Evolutionary conservation across 108 stramenopile genomes (phyloP).

Genomic region (Chaetoceros muelleri): DNA sequence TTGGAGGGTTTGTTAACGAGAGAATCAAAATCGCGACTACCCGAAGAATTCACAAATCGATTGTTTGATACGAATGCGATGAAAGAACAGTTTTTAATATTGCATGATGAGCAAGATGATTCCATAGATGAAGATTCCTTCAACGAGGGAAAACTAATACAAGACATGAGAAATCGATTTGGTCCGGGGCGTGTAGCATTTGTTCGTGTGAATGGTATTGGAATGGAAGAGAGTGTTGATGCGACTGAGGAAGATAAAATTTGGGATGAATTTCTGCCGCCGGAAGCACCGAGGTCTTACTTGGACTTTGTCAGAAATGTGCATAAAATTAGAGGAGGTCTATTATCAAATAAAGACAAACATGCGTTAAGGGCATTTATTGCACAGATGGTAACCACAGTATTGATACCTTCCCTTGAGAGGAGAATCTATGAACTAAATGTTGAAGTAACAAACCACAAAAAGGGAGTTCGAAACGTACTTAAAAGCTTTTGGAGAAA

Average conservation of each 20-base stretch:
- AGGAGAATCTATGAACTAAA: slow-evolving; percentile 71
- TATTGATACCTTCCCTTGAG: slow-evolving; percentile 63
- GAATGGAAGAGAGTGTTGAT: slow-evolving; percentile 17
- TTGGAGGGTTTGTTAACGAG: slow-evolving; percentile 21
- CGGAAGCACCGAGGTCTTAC: slow-evolving; percentile 34
- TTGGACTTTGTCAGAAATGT: slow-evolving; percentile 16
- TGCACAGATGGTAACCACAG: slow-evolving; percentile 34
- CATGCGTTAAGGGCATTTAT: slow-evolving; percentile 55
- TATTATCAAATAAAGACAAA: slow-evolving; percentile 52
- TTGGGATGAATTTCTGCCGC: slow-evolving; percentile 24
- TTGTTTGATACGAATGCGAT: slow-evolving; percentile 51
- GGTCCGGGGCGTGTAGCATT: slow-evolving; percentile 50
- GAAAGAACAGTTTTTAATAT: slow-evolving; percentile 55
- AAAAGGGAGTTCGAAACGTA: slow-evolving; percentile 76
- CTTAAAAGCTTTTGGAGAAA: slow-evolving; percentile 76
- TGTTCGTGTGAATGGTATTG: slow-evolving; percentile 50
- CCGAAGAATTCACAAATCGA: slow-evolving; percentile 46
- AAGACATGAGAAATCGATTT: slow-evolving; percentile 41
- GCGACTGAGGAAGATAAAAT: slow-evolving; percentile 31
- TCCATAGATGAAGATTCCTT: slow-evolving; percentile 27
- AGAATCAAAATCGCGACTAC: slow-evolving; percentile 43
- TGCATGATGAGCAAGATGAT: slow-evolving; percentile 63
- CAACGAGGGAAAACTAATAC: slow-evolving; percentile 22
- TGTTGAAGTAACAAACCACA: slow-evolving; percentile 64
- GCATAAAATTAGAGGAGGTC: slow-evolving; percentile 11